Evolutionary conservation across 2,329 filamentous ascomycete genomes (phyloP).

Genomic region (Dactylellina drechsleri): DNA sequence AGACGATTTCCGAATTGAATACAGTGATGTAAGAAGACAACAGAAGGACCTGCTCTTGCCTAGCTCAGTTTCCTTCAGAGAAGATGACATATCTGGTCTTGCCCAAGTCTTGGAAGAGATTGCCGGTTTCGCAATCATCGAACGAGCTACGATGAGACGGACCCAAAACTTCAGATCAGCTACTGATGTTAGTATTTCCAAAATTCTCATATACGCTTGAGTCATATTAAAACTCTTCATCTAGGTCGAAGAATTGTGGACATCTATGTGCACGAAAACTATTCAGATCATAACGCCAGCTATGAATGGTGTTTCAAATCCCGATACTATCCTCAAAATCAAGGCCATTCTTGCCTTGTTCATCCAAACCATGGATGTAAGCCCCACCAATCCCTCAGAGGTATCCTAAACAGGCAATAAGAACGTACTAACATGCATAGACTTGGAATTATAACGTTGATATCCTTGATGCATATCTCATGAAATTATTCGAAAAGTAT

Average conservation of each 20-base stretch:
- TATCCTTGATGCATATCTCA: constrained; percentile 81
- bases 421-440: constrained; percentile 63
- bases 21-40: constrained; percentile 86
- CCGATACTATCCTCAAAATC: constrained; percentile 90
- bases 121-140: constrained; percentile 94
- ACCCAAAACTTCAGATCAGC: constrained; percentile 82
- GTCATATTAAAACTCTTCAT: constrained; percentile 26
- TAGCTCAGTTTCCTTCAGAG: constrained; percentile 76
- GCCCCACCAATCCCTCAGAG: constrained; percentile 56
- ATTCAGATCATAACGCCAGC: constrained; percentile 84
- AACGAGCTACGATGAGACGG: constrained; percentile 89
- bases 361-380: constrained; percentile 95
- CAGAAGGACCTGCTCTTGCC: constrained; percentile 93
- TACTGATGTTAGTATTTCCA: constrained; percentile 73
- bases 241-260: constrained; percentile 96
- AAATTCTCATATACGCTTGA: not conserved
- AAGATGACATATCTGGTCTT: constrained; percentile 85
- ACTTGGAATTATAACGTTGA: constrained; percentile 89
- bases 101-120: constrained; percentile 86
- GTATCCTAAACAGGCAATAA: not conserved
- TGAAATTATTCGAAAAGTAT: constrained; percentile 94
- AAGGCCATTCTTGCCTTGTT: constrained; percentile 93
- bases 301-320: constrained; percentile 81
- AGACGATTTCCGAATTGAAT: constrained; percentile 89
- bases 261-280: constrained; percentile 92